Conservation (phyloP, 345 rosid species). For the Hypericum perforatum region DNA sequence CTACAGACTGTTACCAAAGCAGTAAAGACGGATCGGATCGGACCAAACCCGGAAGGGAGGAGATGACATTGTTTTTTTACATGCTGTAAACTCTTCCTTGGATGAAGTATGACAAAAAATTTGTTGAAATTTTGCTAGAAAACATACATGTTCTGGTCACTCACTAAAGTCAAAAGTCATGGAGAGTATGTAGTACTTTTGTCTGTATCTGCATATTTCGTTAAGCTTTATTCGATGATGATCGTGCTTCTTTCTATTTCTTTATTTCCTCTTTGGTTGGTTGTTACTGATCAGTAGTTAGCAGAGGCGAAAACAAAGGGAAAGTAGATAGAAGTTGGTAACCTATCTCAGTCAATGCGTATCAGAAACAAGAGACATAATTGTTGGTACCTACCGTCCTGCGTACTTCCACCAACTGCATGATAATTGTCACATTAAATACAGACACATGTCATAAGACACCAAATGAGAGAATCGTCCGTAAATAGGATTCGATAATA, state of each 20-base stretch:
- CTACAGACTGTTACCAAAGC: constrained; percentile 2
- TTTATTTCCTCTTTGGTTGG: too few relatives aligned
- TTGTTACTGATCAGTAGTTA: constrained; percentile 5
- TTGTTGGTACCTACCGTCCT: neutral
- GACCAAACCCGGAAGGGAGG: neutral
- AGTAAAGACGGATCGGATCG: neutral
- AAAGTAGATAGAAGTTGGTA: constrained; percentile 9
- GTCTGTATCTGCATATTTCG: too few relatives aligned
- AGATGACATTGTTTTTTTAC: too few relatives aligned
- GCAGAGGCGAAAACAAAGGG: constrained; percentile 2
- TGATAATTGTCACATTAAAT: constrained; percentile 8
- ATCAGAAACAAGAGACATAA: constrained; percentile 1
- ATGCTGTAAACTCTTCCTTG: too few relatives aligned
- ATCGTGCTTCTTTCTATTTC: neutral
- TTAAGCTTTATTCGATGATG: neutral
- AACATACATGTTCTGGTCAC: too few relatives aligned
- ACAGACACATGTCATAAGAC: too few relatives aligned
- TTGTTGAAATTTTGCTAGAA: too few relatives aligned
- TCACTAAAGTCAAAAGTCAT: too few relatives aligned
- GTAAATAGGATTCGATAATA: too few relatives aligned
- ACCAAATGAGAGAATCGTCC: too few relatives aligned
- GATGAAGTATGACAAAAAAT: too few relatives aligned
- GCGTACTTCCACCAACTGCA: constrained; percentile 10
- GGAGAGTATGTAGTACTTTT: too few relatives aligned
- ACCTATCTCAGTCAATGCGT: constrained; percentile 17